phyloP scores from a whole-genome alignment of 2,329 filamentous ascomycete species.

The Cercospora sesami region DNA sequence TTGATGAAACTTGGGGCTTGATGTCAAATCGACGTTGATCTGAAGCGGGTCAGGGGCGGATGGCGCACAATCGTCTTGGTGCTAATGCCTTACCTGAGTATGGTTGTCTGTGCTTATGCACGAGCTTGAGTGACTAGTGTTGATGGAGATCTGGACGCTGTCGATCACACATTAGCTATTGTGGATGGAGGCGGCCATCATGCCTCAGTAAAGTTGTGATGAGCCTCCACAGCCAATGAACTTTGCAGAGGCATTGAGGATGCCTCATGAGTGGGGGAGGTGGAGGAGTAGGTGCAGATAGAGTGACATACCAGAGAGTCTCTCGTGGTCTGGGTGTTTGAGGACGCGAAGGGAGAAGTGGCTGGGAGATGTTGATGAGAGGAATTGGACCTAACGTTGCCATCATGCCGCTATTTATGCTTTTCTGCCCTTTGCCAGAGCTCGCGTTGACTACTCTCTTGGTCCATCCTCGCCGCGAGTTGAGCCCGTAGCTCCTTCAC shows the following conservation, averaged over 20 bases:
- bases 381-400: slow-evolving; percentile 17
- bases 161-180: slow-evolving; percentile 11
- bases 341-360: slow-evolving; percentile 17
- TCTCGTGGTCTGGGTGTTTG: slow-evolving; percentile 4
- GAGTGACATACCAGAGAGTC: slow-evolving; percentile 22
- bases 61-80: slow-evolving; percentile 1
- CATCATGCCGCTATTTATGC: slow-evolving; percentile 37
- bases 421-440: slow-evolving; percentile 22
- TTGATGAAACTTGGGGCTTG: not conserved
- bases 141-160: not conserved
- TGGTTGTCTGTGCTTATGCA: slow-evolving; percentile 16
- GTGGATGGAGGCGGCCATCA: slow-evolving; percentile 4
- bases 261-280: not conserved
- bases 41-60: not conserved
- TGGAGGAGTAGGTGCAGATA: slow-evolving; percentile 1
- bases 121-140: slow-evolving; percentile 4
- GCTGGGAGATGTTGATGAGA: slow-evolving; percentile 25
- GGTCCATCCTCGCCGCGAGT: slow-evolving; percentile 20
- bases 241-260: not conserved
- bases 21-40: not conserved
- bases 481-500: slow-evolving; percentile 22
- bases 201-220: not conserved
- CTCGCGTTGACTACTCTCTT: slow-evolving; percentile 2
- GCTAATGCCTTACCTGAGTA: slow-evolving; percentile 5
- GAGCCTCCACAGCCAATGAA: slow-evolving; percentile 15